Base-by-base conservation (phyloP, 768 basidiomycete species). In the button mushroom (Agaricus bisporus) region DNA sequence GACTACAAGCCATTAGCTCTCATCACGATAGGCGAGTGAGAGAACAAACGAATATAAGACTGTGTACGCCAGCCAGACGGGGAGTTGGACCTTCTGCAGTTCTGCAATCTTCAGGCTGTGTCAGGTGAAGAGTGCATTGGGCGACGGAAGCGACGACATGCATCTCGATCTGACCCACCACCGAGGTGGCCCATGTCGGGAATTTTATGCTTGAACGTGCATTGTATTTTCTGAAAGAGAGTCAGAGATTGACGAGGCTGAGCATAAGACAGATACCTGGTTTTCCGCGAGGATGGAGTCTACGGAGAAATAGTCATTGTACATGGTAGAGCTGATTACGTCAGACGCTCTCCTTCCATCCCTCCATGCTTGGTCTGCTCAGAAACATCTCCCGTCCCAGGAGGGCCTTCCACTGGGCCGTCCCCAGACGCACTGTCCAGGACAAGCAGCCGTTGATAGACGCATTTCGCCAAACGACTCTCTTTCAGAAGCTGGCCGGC, bases 251-350 rank as follows among this genome's bases (percentile, higher is more conserved):
- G 17, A 5, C 1, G 29, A 12, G 22, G 50, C 32, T 36, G 17
- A 29, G 32, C 2, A 32, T 11, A 37, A 17, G 37, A 49, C 43
- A 56, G 67, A 37, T 59, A 84, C 90, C 76, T 93, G 91, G 64
- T 95, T 95, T 63, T 93, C 91, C 14, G 92, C 88, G 22, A 95
- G 79, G 60, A 98, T 95, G 5, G 90, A 81, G 54, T 94, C 90
- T 50, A 95, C 80, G 0, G 90, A 93, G 68, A 89, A 95, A 67
- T 98, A 98, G 66, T 95, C 91, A 63, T 86, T 76, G 55, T 95
- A 90, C 92, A 94, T 95, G 58, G 55, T 56, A 22, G 22, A 22
- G 22, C 2, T 45, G 47, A 22, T 60, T 51, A 52, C 49, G 56
- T 59, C 60, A 56, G 39, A 35, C 36, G 17, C 18, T 43, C 53